Evolutionary conservation across 1,139 yeast genomes (phyloP), one percentile per base, ranked within the genome.

Genomic region (Yarrowia galli): DNA sequence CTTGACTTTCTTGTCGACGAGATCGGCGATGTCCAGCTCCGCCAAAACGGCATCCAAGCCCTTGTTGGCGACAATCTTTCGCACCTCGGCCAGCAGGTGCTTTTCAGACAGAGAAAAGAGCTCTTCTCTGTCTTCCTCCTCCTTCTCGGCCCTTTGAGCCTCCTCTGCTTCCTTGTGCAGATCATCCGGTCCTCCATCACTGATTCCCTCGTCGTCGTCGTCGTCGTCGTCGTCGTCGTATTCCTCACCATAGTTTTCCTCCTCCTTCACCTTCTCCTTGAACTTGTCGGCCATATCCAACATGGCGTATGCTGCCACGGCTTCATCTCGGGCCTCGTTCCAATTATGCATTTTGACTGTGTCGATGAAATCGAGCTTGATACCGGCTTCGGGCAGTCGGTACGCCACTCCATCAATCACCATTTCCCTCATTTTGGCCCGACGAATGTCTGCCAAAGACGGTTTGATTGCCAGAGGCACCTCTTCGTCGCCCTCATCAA

Each of bases 281-380:
- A 23, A 42, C 63, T 40, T 56, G 4, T 56, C 64, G 35, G 51
- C 64, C 66, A 61, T 46, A 16, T 46, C 56, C 45, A 61, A n/a
- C 66, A 61, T 35, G n/a, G 46, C 66, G 45, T 61, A 61, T 36
- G 66, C 66, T 22, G 66, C 66, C 56, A 48, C 46, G 38, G 56
- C 66, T n/a, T 61, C 66, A 16, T 46, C 20, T 23, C 66, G 12
- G 25, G 74, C 75, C n/a, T 69, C 69, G 48, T 70, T 67, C 25
- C 69, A 58, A 38, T 69, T 65, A 54, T 72, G 71, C 56, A 61
- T 48, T 48, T 61, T 61, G 23, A 78, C 76, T 2, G 76, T 69
- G 63, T 86, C 86, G 45, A 91, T 77, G 75, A 95, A 95, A 76
- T 93, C 97, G 40, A 92, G 78, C 63, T 89, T 79, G 5, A 95